phyloP scores from a whole-genome alignment of 1,284 basidiomycete species.

The Moesziomyces globuligerus region DNA sequence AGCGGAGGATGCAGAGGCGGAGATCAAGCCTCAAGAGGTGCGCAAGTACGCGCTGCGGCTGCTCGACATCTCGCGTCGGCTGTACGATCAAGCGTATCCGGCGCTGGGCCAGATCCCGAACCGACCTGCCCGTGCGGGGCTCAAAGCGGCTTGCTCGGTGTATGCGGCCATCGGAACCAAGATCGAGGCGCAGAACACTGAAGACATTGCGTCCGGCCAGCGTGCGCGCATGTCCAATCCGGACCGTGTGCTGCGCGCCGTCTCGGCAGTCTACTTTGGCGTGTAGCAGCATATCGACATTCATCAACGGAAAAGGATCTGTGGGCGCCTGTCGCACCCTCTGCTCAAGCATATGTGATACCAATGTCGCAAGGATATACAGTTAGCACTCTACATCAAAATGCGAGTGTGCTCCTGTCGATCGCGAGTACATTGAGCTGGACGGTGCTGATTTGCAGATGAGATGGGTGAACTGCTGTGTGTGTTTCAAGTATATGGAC shows the following conservation, averaged over 20 bases:
- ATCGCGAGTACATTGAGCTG: too few relatives aligned
- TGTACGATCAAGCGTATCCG: constrained; percentile 45
- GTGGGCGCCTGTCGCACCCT: too few relatives aligned
- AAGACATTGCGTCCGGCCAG: constrained; percentile 23
- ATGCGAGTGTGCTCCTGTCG: too few relatives aligned
- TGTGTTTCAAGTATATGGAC: too few relatives aligned
- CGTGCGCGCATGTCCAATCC: constrained; percentile 39
- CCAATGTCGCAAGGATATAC: too few relatives aligned
- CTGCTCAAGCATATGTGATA: too few relatives aligned
- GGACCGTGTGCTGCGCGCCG: constrained; percentile 22
- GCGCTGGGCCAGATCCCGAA: constrained; percentile 47
- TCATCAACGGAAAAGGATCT: not conserved
- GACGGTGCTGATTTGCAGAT: too few relatives aligned
- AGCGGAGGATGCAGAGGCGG: not conserved
- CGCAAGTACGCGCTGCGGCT: constrained; percentile 40
- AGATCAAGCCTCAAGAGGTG: constrained; percentile 23
- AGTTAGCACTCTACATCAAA: too few relatives aligned
- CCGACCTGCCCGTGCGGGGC: constrained; percentile 45
- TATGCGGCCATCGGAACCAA: constrained; percentile 50
- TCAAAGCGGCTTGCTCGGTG: constrained; percentile 56
- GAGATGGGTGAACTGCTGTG: too few relatives aligned
- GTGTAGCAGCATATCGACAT: constrained; percentile 1
- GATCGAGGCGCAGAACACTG: constrained; percentile 31
- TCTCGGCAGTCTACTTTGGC: constrained; percentile 41
- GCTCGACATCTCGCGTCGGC: constrained; percentile 34